phyloP scores from a whole-genome alignment of 2,329 filamentous ascomycete species.

The Pseudogymnoascus sp. region DNA sequence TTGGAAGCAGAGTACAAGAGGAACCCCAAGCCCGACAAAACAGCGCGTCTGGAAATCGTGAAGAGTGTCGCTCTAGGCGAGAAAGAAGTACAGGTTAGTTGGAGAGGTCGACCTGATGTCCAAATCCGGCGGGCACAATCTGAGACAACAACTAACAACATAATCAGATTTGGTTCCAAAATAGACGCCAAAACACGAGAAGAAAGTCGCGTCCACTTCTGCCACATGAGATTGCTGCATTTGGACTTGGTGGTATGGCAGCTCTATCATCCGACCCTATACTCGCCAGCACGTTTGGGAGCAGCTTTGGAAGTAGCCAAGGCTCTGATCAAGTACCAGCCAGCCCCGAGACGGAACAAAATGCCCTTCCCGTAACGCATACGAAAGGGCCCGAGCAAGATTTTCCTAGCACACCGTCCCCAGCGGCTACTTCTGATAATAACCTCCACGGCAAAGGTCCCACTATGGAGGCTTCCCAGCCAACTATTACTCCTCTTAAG shows the following conservation, averaged over 20 bases:
- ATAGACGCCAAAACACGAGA: conserved; percentile 84
- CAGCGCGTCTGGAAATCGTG: conserved; percentile 75
- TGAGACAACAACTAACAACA: conserved; percentile 5
- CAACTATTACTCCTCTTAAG: conserved; percentile 1
- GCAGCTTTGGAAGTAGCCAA: conserved; percentile 20
- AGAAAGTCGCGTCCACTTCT: conserved; percentile 79
- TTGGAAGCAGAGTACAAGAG: conserved; percentile 77
- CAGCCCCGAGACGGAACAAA: neutral
- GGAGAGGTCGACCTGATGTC: neutral
- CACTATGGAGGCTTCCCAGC: conserved; percentile 1
- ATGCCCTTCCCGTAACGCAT: neutral
- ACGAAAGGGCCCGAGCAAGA: neutral
- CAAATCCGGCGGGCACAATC: neutral
- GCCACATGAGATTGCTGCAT: conserved; percentile 62
- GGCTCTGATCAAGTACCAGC: conserved; percentile 13
- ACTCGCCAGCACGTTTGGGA: conserved; percentile 10
- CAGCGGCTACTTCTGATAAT: neutral
- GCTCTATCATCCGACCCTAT: conserved; percentile 26
- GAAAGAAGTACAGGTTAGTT: conserved; percentile 87
- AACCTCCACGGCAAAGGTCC: neutral
- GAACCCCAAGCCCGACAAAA: conserved; percentile 88
- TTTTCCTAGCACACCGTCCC: neutral
- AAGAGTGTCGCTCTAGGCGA: conserved; percentile 80
- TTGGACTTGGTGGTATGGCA: conserved; percentile 40
- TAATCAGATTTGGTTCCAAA: conserved; percentile 91